Conservation (phyloP, 495 filamentous ascomycete genomes). For the Talaromyces nanjingensis region DNA sequence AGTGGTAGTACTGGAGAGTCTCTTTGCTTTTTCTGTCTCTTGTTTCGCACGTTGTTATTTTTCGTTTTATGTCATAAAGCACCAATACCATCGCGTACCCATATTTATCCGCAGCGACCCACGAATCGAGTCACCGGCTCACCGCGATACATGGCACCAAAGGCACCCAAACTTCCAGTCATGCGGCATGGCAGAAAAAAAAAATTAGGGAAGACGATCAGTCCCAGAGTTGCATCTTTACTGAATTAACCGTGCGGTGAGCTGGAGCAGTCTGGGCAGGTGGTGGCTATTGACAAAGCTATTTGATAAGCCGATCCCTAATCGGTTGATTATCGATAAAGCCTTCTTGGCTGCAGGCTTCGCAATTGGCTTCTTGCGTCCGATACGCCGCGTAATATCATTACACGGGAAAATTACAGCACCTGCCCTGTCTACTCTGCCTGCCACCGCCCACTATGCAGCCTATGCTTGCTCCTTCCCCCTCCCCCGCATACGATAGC, state of each 20-base stretch:
- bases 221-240: neutral
- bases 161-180: neutral
- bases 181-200: neutral
- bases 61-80: neutral
- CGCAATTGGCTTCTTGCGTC: neutral
- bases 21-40: neutral
- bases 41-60: neutral
- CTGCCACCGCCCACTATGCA: slow-evolving; percentile 9
- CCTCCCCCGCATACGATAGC: slow-evolving; percentile 7
- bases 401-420: neutral
- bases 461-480: slow-evolving; percentile 9
- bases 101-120: neutral
- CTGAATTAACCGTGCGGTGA: slow-evolving; percentile 6
- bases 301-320: slow-evolving; percentile 1
- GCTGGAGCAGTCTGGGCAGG: neutral
- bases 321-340: slow-evolving; percentile 1
- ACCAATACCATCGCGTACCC: neutral
- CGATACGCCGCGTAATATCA: neutral
- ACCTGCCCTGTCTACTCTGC: neutral
- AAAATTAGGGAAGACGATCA: neutral
- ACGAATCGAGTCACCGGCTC: slow-evolving; percentile 6
- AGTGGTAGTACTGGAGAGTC: neutral
- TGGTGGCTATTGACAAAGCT: slow-evolving; percentile 2
- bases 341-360: neutral
- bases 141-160: neutral